Evolutionary conservation across 2,329 filamentous ascomycete species (phyloP), one percentile per base, ranked within the genome.

Genomic region (Orbilia quercus): DNA sequence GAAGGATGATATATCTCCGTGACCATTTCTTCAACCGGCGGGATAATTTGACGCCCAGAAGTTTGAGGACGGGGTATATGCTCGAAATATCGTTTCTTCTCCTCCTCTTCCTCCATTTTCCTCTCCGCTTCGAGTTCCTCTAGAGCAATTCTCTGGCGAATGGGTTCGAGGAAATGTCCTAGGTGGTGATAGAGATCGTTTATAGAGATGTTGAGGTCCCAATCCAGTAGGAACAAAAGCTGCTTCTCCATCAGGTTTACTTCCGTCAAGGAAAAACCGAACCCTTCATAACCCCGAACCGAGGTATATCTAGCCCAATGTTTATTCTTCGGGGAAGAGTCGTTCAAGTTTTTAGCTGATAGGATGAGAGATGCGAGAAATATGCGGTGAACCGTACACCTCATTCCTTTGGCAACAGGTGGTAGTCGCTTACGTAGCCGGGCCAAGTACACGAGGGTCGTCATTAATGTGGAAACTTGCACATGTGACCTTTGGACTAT

Each of bases 161-260:
- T 91, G 25, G 94, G 94, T 34, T 88, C 88, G 47, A 99, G 86
- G 85, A 98, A 98, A 44, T 87, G 87, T 77, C 97, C 92, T 42
- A 98, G 85, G 81, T 96, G 91, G 76, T 84, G 85, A 83, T 96
- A 92, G 45, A 99, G 88, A 78, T 98, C 92, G 64, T 93, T 85
- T 79, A 92, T 88, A 44, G 85, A 89, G 79, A 99, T 92, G 77
- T 91, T 87, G 73, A 96, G 87, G 77, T 99, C 92, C 92, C 93
- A 99, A 80, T 97, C 91, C 48, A 99, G 85, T 45, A 99, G 87
- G 84, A 92, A 95, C 58, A 99, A 89, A 28, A 99, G 86, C 83
- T 99, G 95, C 86, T 96, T 96, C 86, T 99, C 95, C 95, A 99
- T 99, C 75, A 98, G 86, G 84, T 99, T 99, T 78, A 99, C 95